Evolutionary conservation across 805 yeast genomes (phyloP).

Genomic region (Blastobotrys muscicola): DNA sequence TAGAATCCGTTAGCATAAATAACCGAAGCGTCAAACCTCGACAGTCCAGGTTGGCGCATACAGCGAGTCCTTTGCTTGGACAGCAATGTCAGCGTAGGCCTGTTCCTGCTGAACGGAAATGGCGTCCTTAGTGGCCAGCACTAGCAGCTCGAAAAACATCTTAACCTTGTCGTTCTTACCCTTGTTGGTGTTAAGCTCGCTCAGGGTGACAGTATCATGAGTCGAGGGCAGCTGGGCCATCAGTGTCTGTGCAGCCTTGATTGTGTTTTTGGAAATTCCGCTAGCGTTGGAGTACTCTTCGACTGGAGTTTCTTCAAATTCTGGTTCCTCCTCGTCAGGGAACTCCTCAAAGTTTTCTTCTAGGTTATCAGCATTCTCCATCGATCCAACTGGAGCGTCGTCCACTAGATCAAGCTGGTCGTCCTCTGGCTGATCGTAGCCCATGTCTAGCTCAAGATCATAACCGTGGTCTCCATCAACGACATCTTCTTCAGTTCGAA

Average conservation of each 20-base stretch:
- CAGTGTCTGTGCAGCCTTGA: conserved; percentile 40
- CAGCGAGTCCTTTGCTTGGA: conserved; percentile 37
- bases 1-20: neutral
- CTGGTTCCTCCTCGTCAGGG: neutral
- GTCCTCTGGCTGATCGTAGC: neutral
- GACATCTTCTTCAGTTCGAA: neutral
- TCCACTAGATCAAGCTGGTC: neutral
- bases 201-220: conserved; percentile 30
- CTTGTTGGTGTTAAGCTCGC: conserved; percentile 6
- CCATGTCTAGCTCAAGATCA: neutral
- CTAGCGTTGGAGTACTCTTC: conserved; percentile 1
- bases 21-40: neutral
- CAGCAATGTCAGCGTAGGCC: conserved; percentile 50
- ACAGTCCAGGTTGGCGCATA: conserved; percentile 21
- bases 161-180: conserved; percentile 54
- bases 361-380: conserved; percentile 9
- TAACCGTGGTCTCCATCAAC: conserved; percentile 2
- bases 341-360: conserved; percentile 2
- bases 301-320: neutral
- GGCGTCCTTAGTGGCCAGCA: conserved; percentile 70
- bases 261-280: conserved; percentile 40
- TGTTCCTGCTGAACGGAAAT: conserved; percentile 50
- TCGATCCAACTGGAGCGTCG: conserved; percentile 2
- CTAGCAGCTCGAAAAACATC: conserved; percentile 73
- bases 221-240: conserved; percentile 9